Conservation (phyloP, 208 protist species). For the Trypanosoma caninum region DNA sequence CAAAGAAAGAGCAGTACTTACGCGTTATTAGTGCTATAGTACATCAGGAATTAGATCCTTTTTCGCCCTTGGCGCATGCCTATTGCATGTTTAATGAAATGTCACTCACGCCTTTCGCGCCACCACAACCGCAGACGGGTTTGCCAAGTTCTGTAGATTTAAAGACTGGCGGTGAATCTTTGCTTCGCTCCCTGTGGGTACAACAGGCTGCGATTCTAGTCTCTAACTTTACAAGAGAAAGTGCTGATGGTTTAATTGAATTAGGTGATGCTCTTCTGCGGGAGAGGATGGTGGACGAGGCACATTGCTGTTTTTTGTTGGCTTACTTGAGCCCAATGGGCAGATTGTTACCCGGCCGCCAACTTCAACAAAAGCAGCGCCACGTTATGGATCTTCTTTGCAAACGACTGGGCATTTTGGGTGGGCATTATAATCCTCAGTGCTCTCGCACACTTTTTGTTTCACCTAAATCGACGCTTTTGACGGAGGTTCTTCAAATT, state of each 20-base stretch:
- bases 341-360: slow-evolving; percentile 9
- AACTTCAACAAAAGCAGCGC: slow-evolving; percentile 36
- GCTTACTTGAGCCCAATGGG: slow-evolving; percentile 40
- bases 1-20: slow-evolving; percentile 69
- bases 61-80: slow-evolving; percentile 71
- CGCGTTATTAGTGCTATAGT: slow-evolving; percentile 56
- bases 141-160: background rate
- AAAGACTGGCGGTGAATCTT: background rate
- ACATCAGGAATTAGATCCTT: slow-evolving; percentile 39
- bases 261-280: slow-evolving; percentile 43
- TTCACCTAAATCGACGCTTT: slow-evolving; percentile 45
- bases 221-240: slow-evolving; percentile 63
- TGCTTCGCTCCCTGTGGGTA: slow-evolving; percentile 29
- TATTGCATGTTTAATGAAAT: slow-evolving; percentile 83
- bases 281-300: slow-evolving; percentile 42
- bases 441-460: slow-evolving; percentile 61
- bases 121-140: background rate
- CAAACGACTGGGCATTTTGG: slow-evolving; percentile 47
- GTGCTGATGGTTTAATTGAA: slow-evolving; percentile 43
- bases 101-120: slow-evolving; percentile 47
- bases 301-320: slow-evolving; percentile 73
- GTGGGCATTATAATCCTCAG: slow-evolving; percentile 52
- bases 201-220: slow-evolving; percentile 55
- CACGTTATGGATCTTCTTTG: slow-evolving; percentile 50
- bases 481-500: slow-evolving; percentile 61